Evolutionary conservation across 495 filamentous ascomycete genomes (phyloP), one percentile per base, ranked within the genome.

Genomic region (Friedmanniomyces endolithicus): DNA sequence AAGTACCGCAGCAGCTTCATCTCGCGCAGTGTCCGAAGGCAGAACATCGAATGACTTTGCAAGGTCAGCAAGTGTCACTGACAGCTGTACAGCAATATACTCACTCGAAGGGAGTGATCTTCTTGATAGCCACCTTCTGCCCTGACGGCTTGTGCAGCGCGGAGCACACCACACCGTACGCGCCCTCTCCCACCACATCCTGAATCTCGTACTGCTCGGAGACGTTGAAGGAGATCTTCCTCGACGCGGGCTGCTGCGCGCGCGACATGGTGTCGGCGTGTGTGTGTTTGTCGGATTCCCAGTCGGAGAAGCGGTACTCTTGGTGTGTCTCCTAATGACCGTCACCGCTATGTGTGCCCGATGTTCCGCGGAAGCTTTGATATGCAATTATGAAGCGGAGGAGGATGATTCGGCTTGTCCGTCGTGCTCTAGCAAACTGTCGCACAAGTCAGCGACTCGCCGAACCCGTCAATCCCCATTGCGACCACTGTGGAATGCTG

Each of bases 161-260:
- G 47, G 94, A 99, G 74, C 92, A 97, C 54, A 99, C 94, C 61
- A 99, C 94, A 65, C 94, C 94, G 65, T 99, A 99, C 58, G 94
- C 94, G 62, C 94, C 94, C 70, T 99, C 94, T 52, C 94, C 94
- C 46, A 99, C 94, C 37, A 99, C 94, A 80, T 99, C 94, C 67
- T 95, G 89, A 58, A 99, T 97, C 63, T 97, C 94, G 69, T 99
- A 99, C 71, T 99, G 94, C 66, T 99, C 94, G 61, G 88, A 95
- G 41, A 99, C 94, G 65, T 99, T 99, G 81, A 99, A 99, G 43
- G 89, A 95, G 68, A 99, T 99, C 81, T 97, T 99, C 57, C 94
- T 79, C 64, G 92, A 95, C 58, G 55, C 65, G 64, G 58, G 55
- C 19, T 44, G 62, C 56, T 23, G 61, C 33, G 59, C 60, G 45